phyloP scores from a whole-genome alignment of 2,329 filamentous ascomycete genomes.

The Aspergillus transmontanensis region DNA sequence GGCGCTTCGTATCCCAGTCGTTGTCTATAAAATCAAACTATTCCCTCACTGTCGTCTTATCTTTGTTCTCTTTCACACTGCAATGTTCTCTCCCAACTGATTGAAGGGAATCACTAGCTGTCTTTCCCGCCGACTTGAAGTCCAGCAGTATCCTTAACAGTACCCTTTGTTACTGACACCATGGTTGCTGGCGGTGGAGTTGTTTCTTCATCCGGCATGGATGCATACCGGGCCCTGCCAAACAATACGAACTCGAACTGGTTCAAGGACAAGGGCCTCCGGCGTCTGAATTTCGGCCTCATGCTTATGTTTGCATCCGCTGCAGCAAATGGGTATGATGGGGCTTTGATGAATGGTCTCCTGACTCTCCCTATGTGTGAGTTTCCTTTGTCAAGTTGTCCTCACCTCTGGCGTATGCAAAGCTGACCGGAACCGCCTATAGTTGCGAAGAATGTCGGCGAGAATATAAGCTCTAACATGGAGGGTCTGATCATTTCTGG shows the following conservation, averaged over 20 bases:
- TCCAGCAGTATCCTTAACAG: not conserved
- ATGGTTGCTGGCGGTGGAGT: not conserved
- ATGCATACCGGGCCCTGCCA: not conserved
- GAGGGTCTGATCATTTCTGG: not conserved
- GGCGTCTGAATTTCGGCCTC: not conserved
- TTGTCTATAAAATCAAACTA: not conserved
- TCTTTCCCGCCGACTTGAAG: too few relatives aligned
- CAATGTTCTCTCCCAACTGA: not conserved
- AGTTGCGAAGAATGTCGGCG: not conserved
- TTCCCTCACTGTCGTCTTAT: not conserved
- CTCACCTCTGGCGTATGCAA: not conserved
- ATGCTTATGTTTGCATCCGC: not conserved
- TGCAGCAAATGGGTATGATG: not conserved
- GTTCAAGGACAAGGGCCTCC: not conserved
- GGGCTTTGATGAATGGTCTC: not conserved
- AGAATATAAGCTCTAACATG: not conserved
- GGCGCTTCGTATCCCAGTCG: too few relatives aligned
- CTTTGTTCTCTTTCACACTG: not conserved
- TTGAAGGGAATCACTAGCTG: not conserved
- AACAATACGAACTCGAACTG: not conserved
- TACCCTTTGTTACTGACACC: not conserved
- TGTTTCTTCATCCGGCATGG: not conserved
- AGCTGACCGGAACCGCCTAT: not conserved
- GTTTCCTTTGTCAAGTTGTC: not conserved
- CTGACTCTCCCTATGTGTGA: not conserved